Evolutionary conservation across 768 basidiomycete species (phyloP), one percentile per base, ranked within the genome.

Genomic region (Leccinum fibrillosum): DNA sequence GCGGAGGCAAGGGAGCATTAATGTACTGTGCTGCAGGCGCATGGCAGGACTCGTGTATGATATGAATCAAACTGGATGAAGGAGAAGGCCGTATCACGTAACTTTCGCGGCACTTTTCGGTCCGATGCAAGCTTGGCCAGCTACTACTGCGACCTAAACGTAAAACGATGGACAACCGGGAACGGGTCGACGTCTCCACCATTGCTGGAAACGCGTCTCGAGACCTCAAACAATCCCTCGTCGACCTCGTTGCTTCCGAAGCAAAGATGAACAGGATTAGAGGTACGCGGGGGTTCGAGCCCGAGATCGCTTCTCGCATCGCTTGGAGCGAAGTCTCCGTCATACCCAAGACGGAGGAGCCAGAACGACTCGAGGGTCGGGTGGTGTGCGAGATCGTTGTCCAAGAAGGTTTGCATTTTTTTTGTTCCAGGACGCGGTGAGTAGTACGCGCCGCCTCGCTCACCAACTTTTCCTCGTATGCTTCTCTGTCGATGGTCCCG

Each of bases 381-480:
- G 75, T 83, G 12, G 78, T 83, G 5, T 66, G 71, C 25, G 82
- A 82, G 60, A 67, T 76, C 26, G 68, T 60, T 10, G 80, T 81
- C 6, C 64, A 71, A 39, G 72, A 78, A 64, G 81, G 83, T 82
- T 23, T 12, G 45, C 8, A 5, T n/a, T 19, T 21, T 28, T 17
- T 1, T 53, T 12, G 21, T 23, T 47, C 21, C 45, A 23, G 19
- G 45, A 47, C 21, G 13, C 44, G n/a, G 3, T 39, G 39, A 37
- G 35, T n/a, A 10, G 9, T 39, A 10, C 8, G 37, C 15, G 15
- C 35, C 28, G 4, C 9, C 17, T 39, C 10, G 11, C 37, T 13
- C 19, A 35, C 19, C 25, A 2, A 32, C 53, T 42, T 52, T 28
- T 42, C n/a, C 4, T 17, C 1, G 17, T 39, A 15, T 5, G 32